phyloP scores from a whole-genome alignment of 345 rosid genomes.

The Brassica incana region DNA sequence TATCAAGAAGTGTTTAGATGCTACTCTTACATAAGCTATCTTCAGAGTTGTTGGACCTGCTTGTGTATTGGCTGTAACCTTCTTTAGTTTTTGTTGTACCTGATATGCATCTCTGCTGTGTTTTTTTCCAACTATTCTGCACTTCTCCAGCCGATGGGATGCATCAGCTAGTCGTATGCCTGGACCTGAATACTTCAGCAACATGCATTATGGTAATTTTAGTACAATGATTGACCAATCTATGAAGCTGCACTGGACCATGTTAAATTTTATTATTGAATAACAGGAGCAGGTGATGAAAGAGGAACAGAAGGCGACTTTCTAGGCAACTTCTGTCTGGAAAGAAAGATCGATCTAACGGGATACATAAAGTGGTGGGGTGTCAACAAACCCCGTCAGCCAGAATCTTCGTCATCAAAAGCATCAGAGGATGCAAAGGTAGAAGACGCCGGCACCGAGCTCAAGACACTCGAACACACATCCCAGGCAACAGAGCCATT shows the following conservation, averaged over 20 bases:
- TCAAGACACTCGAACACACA: constrained; percentile 67
- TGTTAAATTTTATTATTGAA: neutral
- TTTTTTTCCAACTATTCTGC: constrained; percentile 21
- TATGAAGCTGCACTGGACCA: constrained; percentile 11
- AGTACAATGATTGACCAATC: neutral
- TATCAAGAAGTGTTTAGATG: neutral
- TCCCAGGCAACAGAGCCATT: constrained; percentile 75
- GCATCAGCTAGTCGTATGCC: constrained; percentile 74
- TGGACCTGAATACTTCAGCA: constrained; percentile 79
- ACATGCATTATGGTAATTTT: constrained; percentile 58
- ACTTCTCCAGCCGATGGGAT: constrained; percentile 69
- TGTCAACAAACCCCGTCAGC: constrained; percentile 64
- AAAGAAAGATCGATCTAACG: constrained; percentile 86
- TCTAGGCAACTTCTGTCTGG: constrained; percentile 68
- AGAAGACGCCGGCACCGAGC: constrained; percentile 76
- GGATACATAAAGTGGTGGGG: constrained; percentile 95
- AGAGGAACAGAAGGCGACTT: constrained; percentile 70
- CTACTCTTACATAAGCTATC: constrained; percentile 23
- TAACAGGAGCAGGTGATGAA: constrained; percentile 67
- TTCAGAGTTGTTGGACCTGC: constrained; percentile 1
- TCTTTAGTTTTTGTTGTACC: neutral
- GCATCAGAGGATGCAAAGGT: constrained; percentile 62
- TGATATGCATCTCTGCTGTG: constrained; percentile 26
- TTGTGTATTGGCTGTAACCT: constrained; percentile 1
- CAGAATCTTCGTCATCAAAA: constrained; percentile 58